Evolutionary conservation across 352 stramenopile genomes (phyloP), one percentile per base, ranked within the genome.

Genomic region (Pythium myriotylum): DNA sequence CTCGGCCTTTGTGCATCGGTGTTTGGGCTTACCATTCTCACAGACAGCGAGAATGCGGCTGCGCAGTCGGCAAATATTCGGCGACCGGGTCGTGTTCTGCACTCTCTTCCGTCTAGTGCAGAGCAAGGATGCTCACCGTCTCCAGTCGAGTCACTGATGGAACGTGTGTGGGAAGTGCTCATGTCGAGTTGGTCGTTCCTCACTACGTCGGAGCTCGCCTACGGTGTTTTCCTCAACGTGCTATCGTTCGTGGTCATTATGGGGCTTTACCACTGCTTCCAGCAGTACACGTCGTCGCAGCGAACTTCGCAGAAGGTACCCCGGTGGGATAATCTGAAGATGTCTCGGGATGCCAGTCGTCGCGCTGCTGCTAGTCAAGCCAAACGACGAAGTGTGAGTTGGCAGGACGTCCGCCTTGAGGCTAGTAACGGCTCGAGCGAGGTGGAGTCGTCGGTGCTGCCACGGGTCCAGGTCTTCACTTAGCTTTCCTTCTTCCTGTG

Each of bases 1-100:
- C 73, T 92, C 51, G 79, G 79, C 2, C 56, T 91, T 46, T 91
- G 80, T 33, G 80, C 80, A 20, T 92, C 84, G 1, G 73, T 92
- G 59, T 92, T 94, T 68, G 79, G 82, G n/a, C 76, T 92, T 56
- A 91, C 82, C 20, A 57, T 92, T 55, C 72, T 91, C 32, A 73
- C 81, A 0, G 79, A 91, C 59, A 77, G 73, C 50, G 78, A 89
- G 5, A 69, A 68, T 47, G 73, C 46, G 29, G 70, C 52, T 0
- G 58, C 67, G 6, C 51, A 75, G 23, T 64, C 73, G 20, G 57
- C 65, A 45, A 73, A 84, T 51, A 74, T 91, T 27, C 79, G 81
- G 26, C 66, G 80, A 3, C 66, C 80, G 9, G 79, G 79, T 0
- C 82, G 82, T 32, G 75, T 91, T 46, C 68, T 91, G 1, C 82